Evolutionary conservation across 306 rosid species (phyloP), one percentile per base, ranked within the genome.

Genomic region (Pyrus bretschneideri): DNA sequence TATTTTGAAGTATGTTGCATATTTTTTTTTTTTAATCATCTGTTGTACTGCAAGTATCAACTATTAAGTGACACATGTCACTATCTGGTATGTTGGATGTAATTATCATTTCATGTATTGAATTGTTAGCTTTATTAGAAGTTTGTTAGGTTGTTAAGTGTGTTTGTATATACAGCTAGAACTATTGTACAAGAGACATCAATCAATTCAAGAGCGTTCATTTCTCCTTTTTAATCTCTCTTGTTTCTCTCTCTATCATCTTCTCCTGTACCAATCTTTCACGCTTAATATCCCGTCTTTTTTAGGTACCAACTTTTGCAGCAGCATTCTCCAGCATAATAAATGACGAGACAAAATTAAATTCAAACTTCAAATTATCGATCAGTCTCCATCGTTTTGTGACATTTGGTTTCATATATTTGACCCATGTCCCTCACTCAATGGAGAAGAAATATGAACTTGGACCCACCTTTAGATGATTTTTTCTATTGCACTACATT

Each of bases 361-460:
- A 52, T 42, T 54, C 21, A 9, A 58, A 29, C 22, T 67, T 15
- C 3, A 61, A 49, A 38, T 19, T 29, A 38, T 72, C 22, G 9
- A 6, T 35, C 40, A 9, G 64, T 82, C 82, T 60, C 76, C 19
- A 27, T 65, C 21, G 29, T 55, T 72, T 40, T 52, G 30, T 21
- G 45, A n/a, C 49, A n/a, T 75, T 12, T 23, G 35, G 60, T 63
- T 76, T 9, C 67, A 30, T 30, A 44, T 51, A 54, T 18, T 70
- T 73, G 80, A 68, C 80, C 72, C 61, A 70, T 25, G 79, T 42
- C 49, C 45, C 67, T 67, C 65, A 63, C 51, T 59, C 11, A 49
- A 21, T 40, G 27, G 77, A 46, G 59, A 71, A 71, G 21, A 61
- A 70, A 57, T 11, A 11, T 4, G 3, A 21, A 30, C 29, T 71